These are phyloP conservation scores for Camelina sativa DNA, from an alignment of 345 rosid species.

Conservation along the genomic window DNA sequence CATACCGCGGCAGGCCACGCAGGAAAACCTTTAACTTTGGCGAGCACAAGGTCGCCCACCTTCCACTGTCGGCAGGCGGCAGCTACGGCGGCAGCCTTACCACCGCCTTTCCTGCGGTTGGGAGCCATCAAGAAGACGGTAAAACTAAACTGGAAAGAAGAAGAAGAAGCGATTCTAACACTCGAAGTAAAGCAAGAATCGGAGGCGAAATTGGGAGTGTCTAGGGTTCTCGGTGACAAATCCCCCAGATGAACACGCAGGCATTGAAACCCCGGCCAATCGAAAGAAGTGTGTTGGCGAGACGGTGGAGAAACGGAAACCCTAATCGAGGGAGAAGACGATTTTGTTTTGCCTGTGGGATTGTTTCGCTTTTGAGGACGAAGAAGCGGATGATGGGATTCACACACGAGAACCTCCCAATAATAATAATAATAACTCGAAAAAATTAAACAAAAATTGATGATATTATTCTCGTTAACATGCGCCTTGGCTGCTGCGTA, in stretches of 20 bases:
- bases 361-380: constrained; percentile 31
- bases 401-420: constrained; percentile 26
- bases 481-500: constrained; percentile 35
- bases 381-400: constrained; percentile 26
- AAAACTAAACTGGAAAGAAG: background rate
- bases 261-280: constrained; percentile 64
- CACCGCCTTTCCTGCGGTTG: constrained; percentile 71
- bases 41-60: constrained; percentile 99
- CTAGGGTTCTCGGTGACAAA: constrained; percentile 54
- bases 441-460: constrained; percentile 4
- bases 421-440: too few relatives aligned
- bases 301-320: constrained; percentile 34
- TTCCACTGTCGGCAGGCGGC: constrained; percentile 92
- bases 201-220: constrained; percentile 49
- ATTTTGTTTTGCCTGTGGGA: constrained; percentile 15
- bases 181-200: constrained; percentile 46
- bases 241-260: constrained; percentile 49
- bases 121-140: constrained; percentile 68
- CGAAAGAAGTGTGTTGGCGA: constrained; percentile 15
- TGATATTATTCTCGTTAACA: constrained; percentile 16
- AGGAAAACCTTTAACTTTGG: constrained; percentile 96
- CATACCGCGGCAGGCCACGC: constrained; percentile 99
- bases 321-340: constrained; percentile 36
- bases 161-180: constrained; percentile 23
- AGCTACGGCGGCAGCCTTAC: constrained; percentile 79